A percentile compares a stretch with the other conserved stretches of the same genome.
phyloP scores from a whole-genome alignment of 441 rosid genomes.

The Gossypium davidsonii region DNA sequence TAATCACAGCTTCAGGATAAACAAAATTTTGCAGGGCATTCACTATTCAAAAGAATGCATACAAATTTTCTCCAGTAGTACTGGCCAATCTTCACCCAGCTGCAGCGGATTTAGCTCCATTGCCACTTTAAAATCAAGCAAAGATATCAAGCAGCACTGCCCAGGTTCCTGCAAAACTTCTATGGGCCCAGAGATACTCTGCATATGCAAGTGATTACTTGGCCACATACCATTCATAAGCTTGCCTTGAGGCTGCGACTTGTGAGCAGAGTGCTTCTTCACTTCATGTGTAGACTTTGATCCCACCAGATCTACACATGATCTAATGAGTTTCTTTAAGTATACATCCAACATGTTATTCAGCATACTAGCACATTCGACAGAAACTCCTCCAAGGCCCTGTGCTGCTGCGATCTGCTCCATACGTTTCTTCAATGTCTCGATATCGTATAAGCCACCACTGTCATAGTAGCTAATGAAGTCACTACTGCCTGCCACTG shows the following conservation, averaged over 20 bases:
- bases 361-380: constrained; percentile 63
- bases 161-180: constrained; percentile 44
- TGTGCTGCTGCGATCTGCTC: constrained; percentile 69
- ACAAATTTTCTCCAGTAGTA: constrained; percentile 67
- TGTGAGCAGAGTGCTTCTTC: constrained; percentile 38
- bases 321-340: constrained; percentile 68
- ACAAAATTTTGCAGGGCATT: constrained; percentile 25
- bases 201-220: constrained; percentile 50
- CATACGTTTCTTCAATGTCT: constrained; percentile 66
- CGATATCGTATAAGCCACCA: constrained; percentile 54
- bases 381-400: constrained; percentile 72
- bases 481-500: constrained; percentile 32
- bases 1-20: constrained; percentile 24
- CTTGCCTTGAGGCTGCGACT: constrained; percentile 52
- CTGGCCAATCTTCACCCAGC: constrained; percentile 90
- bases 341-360: constrained; percentile 65
- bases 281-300: constrained; percentile 39
- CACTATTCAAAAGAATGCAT: constrained; percentile 53
- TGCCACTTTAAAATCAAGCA: constrained; percentile 81
- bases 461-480: constrained; percentile 44
- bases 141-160: constrained; percentile 40
- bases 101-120: constrained; percentile 84
- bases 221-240: constrained; percentile 51
- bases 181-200: constrained; percentile 28
- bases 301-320: constrained; percentile 57